A percentile compares a stretch with the other conserved stretches of the same genome.
Evolutionary conservation across 495 filamentous ascomycete species (phyloP).

Genomic region (Aspergillus sparsus): DNA sequence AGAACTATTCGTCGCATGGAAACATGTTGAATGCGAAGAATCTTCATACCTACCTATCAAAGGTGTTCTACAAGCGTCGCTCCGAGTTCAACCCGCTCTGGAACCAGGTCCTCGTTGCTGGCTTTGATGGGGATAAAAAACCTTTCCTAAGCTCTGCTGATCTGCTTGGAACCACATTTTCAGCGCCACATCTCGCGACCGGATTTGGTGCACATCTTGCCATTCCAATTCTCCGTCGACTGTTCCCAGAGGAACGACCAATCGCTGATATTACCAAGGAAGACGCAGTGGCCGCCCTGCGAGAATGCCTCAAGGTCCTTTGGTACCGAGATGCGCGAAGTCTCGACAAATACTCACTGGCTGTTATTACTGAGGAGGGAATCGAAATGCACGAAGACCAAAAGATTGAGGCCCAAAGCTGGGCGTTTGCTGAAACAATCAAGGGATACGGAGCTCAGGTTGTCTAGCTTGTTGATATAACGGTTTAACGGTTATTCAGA

Average conservation of each 20-base stretch:
- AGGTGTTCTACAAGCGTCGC: conserved; percentile 92
- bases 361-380: conserved; percentile 76
- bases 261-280: conserved; percentile 71
- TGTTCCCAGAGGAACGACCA: conserved; percentile 77
- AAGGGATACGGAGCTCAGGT: conserved; percentile 73
- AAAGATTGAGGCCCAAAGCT: conserved; percentile 81
- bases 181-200: conserved; percentile 81
- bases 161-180: conserved; percentile 89
- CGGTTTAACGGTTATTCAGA: conserved; percentile 3
- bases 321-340: conserved; percentile 96
- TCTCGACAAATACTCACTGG: conserved; percentile 87
- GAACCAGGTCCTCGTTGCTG: conserved; percentile 91
- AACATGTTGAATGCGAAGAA: conserved; percentile 81
- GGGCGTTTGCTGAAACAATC: conserved; percentile 92
- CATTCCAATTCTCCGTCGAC: conserved; percentile 80
- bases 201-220: conserved; percentile 93
- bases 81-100: conserved; percentile 95
- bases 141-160: conserved; percentile 91
- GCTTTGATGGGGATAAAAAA: conserved; percentile 73
- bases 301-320: conserved; percentile 96
- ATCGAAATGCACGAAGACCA: conserved; percentile 82
- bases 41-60: conserved; percentile 91
- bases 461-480: conserved; percentile 41
- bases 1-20: conserved; percentile 70
- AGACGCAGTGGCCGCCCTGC: conserved; percentile 73